These are phyloP conservation scores for Cladophialophora psammophila DNA, from an alignment of 2,329 filamentous ascomycete genomes.

Conservation along the genomic window DNA sequence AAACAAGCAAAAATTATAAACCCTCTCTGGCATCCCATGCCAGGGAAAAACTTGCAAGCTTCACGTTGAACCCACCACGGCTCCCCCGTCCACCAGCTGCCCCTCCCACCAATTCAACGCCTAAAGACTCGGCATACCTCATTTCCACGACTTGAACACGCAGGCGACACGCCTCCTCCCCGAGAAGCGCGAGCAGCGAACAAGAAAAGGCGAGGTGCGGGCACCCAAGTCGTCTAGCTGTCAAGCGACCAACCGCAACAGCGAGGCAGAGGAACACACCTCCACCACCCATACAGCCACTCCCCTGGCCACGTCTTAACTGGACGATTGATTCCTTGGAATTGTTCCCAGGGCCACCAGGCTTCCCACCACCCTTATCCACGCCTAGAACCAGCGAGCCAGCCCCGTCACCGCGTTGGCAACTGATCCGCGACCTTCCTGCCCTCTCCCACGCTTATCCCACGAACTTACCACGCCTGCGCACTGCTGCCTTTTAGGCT, in stretches of 20 bases:
- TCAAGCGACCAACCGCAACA: background rate
- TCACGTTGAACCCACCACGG: background rate
- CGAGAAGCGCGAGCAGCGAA: background rate
- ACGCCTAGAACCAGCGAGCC: constrained; percentile 5
- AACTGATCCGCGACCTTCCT: background rate
- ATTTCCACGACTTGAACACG: constrained; percentile 24
- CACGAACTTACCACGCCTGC: constrained; percentile 18
- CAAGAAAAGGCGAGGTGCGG: background rate
- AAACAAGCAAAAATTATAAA: background rate
- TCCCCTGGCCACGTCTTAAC: constrained; percentile 1
- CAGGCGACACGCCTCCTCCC: background rate
- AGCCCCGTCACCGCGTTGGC: background rate
- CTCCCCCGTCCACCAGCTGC: background rate
- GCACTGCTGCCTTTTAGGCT: constrained; percentile 16
- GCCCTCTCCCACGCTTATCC: constrained; percentile 11
- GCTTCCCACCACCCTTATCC: background rate
- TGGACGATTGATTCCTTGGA: constrained; percentile 1
- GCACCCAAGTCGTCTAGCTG: background rate
- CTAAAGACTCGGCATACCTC: constrained; percentile 24
- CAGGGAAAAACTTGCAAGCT: background rate
- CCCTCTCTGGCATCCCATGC: background rate
- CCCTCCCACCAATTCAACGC: background rate
- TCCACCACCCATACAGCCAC: background rate
- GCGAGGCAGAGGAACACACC: background rate
- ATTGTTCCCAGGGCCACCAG: background rate